Evolutionary conservation across 2,329 filamentous ascomycete genomes (phyloP), one percentile per base, ranked within the genome.

Genomic region (Trichoderma hamatum): DNA sequence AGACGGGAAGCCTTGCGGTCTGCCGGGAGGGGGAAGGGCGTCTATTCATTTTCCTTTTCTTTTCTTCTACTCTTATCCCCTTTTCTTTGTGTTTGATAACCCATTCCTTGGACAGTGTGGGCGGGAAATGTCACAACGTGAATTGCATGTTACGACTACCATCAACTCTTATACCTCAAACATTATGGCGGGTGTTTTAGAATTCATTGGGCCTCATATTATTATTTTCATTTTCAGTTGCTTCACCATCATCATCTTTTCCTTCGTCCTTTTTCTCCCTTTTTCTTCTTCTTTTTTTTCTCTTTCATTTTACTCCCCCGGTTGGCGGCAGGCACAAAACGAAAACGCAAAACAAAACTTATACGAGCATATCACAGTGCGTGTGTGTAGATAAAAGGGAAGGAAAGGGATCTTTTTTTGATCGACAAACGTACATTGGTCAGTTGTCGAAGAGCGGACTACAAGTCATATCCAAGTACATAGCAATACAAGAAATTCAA

Each of bases 131-230:
- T 49, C 54, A 55, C 67, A 24, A 54, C 67, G 43, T 24, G 52
- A 58, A 19, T 58, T 52, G 39, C 52, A 58, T 26, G 61, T 60
- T 30, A 54, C 67, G 6, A 52, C 30, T 59, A 24, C 26, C 26
- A 21, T 59, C 43, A 64, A 30, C 43, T 58, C 21, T 67, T 62
- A 69, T 69, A 63, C 32, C 52, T 64, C 60, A 19, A 49, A 51
- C 56, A 56, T 39, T 64, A 34, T 19, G 67, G 54, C 52, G 28
- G 67, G 67, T 64, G 67, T 69, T 39, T 58, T 68, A 69, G 67
- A 63, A 49, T 52, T 43, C 52, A 32, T 64, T 30, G 60, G 59
- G 30, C 9, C 52, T 39, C 26, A 36, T 55, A 16, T 39, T 43
- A 16, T 49, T 46, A 14, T 56, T 46, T 49, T 28, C 34, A n/a